Evolutionary conservation across 2,329 filamentous ascomycete genomes (phyloP).

Genomic region (Botrytis fragariae): DNA sequence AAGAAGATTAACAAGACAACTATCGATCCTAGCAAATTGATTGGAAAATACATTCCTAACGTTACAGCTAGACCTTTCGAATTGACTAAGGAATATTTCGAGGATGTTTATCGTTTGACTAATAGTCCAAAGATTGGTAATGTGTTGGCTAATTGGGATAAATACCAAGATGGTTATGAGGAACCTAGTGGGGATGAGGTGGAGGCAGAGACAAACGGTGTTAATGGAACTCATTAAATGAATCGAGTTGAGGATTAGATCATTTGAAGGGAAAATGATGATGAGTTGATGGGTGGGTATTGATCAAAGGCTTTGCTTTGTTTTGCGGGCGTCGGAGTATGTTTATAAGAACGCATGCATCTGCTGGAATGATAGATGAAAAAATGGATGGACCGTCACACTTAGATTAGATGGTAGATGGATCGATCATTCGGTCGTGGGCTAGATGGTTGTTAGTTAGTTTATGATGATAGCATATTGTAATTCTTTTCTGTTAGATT

Average conservation of each 20-base stretch:
- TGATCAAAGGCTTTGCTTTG: not conserved
- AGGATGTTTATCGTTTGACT: conserved; percentile 94
- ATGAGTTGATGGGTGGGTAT: conserved; percentile 3
- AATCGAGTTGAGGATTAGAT: not conserved
- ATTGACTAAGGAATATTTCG: conserved; percentile 97
- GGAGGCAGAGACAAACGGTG: not conserved
- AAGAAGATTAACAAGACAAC: conserved; percentile 99
- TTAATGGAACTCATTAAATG: conserved; percentile 10
- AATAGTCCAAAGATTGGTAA: conserved; percentile 51
- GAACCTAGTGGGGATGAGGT: conserved; percentile 4
- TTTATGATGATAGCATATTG: conserved; percentile 6
- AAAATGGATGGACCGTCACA: not conserved
- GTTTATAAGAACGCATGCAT: not conserved
- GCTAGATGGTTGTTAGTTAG: conserved; percentile 1
- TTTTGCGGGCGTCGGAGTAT: conserved; percentile 11
- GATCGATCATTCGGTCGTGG: not conserved
- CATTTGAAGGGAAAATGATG: not conserved
- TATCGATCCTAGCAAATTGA: conserved; percentile 92
- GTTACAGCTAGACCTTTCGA: conserved; percentile 95
- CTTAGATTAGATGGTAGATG: conserved; percentile 10
- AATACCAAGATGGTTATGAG: conserved; percentile 35
- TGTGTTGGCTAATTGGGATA: conserved; percentile 40
- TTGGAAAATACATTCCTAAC: conserved; percentile 99
- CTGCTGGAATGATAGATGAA: conserved; percentile 11
- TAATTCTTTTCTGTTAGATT: not conserved